A percentile compares a stretch with the other conserved stretches of the same genome.
These are phyloP conservation scores for Penicillium egyptiacum DNA, from an alignment of 495 filamentous ascomycete species.

Conservation along the genomic window DNA sequence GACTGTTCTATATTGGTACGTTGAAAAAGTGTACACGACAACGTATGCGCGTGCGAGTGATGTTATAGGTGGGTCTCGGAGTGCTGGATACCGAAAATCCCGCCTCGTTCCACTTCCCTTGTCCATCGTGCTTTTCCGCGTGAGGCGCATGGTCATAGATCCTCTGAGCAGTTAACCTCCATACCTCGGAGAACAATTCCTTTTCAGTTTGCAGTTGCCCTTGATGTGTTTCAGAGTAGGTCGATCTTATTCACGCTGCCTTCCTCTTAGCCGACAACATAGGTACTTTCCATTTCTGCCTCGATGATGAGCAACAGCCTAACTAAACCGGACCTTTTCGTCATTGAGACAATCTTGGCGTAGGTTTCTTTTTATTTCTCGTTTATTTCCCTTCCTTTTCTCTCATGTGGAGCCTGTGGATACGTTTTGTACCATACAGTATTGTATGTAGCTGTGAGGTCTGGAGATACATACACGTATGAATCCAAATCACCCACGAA, in stretches of 20 bases:
- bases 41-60: neutral
- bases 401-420: constrained; percentile 2
- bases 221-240: neutral
- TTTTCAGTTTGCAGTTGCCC: neutral
- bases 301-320: neutral
- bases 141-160: constrained; percentile 3
- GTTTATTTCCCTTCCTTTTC: neutral
- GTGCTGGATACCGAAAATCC: neutral
- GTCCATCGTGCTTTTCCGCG: constrained; percentile 3
- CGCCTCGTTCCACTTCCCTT: neutral
- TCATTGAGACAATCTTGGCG: neutral
- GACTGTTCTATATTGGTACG: neutral
- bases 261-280: neutral
- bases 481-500: neutral
- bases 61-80: constrained; percentile 2
- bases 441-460: neutral
- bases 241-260: neutral
- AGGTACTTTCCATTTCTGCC: neutral
- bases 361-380: neutral
- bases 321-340: neutral
- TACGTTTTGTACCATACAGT: neutral
- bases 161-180: neutral
- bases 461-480: neutral
- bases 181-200: neutral
- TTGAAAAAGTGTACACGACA: neutral